Conservation (phyloP, 108 stramenopile genomes). For the Nitzschia putrida region DNA sequence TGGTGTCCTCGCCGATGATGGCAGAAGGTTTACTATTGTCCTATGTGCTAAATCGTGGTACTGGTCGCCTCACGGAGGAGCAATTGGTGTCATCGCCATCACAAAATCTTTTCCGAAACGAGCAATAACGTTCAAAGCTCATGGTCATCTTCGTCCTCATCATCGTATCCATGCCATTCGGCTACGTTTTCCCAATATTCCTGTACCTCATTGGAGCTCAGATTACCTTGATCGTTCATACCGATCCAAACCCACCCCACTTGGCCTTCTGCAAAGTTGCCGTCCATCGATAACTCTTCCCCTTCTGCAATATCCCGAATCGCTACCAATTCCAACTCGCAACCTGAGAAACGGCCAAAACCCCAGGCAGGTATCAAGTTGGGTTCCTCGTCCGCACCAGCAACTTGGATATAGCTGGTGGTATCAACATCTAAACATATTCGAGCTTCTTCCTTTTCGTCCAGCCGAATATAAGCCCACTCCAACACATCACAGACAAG, state of each 20-base stretch:
- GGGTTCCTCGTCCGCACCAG: no score
- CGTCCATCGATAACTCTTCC: constrained; percentile 14
- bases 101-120: no score
- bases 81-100: no score
- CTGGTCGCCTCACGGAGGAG: no score
- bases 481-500: constrained; percentile 25
- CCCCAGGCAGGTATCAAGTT: no score
- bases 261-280: neutral
- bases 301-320: constrained; percentile 14
- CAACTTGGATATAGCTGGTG: neutral
- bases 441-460: neutral
- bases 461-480: constrained; percentile 19
- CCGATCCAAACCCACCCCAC: neutral
- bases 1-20: no score
- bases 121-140: no score
- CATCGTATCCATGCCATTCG: neutral
- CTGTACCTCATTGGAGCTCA: no score
- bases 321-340: constrained; percentile 16
- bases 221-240: no score
- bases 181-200: neutral
- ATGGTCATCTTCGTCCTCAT: neutral
- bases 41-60: no score
- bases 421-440: constrained; percentile 16
- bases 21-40: no score
- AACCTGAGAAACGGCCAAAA: no score